phyloP scores from a whole-genome alignment of 257 asterid genomes.

The Lithospermum erythrorhizon region DNA sequence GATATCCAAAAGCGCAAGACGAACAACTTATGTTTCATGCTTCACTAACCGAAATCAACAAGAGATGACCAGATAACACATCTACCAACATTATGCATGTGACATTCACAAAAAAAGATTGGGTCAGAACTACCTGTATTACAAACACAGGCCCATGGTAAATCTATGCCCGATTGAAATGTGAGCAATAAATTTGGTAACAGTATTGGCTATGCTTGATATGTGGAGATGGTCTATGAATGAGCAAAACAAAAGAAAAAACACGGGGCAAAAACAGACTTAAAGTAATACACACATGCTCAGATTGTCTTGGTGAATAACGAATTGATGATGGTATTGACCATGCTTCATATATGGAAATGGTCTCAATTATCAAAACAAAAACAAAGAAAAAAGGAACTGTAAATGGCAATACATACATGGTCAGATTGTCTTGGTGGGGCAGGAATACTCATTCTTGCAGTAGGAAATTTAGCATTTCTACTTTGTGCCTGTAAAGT shows the following conservation, averaged over 20 bases:
- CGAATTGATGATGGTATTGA: background rate
- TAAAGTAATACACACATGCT: slow-evolving; percentile 37
- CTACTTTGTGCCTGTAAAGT: slow-evolving; percentile 26
- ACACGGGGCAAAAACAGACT: background rate
- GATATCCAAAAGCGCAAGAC: slow-evolving; percentile 19
- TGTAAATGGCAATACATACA: slow-evolving; percentile 30
- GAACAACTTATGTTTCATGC: background rate
- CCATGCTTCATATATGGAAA: background rate
- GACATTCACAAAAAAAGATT: too few species aligned
- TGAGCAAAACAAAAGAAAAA: background rate
- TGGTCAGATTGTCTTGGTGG: slow-evolving; percentile 65
- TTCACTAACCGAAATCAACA: background rate
- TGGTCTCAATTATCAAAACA: background rate
- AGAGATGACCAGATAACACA: background rate
- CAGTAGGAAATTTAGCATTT: slow-evolving; percentile 35
- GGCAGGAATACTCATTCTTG: slow-evolving; percentile 41
- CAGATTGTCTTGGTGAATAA: slow-evolving; percentile 52
- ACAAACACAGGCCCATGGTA: too few species aligned
- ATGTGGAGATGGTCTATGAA: background rate
- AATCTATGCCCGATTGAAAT: too few species aligned
- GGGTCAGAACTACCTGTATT: too few species aligned
- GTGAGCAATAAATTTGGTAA: too few species aligned
- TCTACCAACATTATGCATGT: background rate
- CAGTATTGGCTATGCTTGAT: too few species aligned
- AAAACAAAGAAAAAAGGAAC: background rate